A percentile compares a stretch with the other conserved stretches of the same genome.
phyloP scores from a whole-genome alignment of 352 stramenopile species.

The Blastocystis sp. region DNA sequence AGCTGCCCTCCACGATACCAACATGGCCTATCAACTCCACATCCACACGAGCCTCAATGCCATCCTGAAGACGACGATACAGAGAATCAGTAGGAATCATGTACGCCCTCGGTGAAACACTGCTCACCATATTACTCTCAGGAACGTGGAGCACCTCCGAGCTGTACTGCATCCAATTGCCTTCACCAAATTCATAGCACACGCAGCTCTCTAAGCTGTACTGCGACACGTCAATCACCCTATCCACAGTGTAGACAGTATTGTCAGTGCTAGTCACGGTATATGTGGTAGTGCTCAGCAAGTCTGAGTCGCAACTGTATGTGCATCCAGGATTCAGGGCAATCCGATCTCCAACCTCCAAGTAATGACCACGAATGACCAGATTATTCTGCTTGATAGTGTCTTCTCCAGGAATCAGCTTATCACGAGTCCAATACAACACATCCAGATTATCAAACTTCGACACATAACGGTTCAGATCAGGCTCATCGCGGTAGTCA shows the following conservation, averaged over 20 bases:
- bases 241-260: neutral
- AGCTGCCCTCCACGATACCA: neutral
- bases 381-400: constrained; percentile 12
- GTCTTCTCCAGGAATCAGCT: neutral
- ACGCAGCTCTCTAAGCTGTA: constrained; percentile 6
- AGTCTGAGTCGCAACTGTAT: neutral
- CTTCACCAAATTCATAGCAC: neutral
- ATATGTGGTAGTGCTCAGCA: neutral
- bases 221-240: neutral
- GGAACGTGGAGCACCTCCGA: neutral
- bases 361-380: neutral
- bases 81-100: neutral
- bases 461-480: constrained; percentile 6
- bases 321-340: neutral
- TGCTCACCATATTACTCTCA: neutral
- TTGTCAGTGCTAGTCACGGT: neutral
- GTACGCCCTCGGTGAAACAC: neutral
- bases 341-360: constrained; percentile 14
- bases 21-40: constrained; percentile 19
- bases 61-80: constrained; percentile 5
- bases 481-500: neutral
- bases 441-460: neutral
- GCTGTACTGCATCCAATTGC: constrained; percentile 40
- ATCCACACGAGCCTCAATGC: neutral
- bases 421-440: constrained; percentile 11